Conservation (phyloP, 345 rosid species). For the Eucalyptus shirleyi region DNA sequence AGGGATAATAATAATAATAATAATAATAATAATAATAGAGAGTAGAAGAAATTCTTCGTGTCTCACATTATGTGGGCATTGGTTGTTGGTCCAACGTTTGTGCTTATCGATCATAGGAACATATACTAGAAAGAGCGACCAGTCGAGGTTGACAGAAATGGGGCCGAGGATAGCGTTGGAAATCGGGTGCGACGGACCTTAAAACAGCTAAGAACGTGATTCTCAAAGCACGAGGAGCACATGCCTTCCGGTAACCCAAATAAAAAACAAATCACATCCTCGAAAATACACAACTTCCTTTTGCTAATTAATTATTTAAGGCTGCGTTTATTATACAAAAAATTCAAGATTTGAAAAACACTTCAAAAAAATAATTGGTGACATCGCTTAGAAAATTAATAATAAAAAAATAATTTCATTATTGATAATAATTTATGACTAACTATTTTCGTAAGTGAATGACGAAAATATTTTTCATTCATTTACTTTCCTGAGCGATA, state of each 20-base stretch:
- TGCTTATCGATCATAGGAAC: neutral
- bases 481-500: no score
- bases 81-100: neutral
- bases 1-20: neutral
- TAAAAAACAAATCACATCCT: neutral
- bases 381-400: neutral
- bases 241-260: neutral
- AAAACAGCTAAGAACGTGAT: neutral
- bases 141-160: neutral
- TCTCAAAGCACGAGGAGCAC: neutral
- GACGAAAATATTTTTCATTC: no score
- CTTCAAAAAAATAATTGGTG: no score
- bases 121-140: neutral
- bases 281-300: neutral
- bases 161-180: neutral
- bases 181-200: neutral
- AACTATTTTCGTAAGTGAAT: rapidly evolving
- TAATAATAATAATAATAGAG: neutral
- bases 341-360: no score
- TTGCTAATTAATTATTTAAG: neutral
- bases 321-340: no score
- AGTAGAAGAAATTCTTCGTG: neutral
- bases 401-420: no score
- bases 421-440: neutral
- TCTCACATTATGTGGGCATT: neutral